These are phyloP conservation scores for Trichoderma cornu-damae DNA, from an alignment of 2,329 filamentous ascomycete genomes.

Conservation along the genomic window DNA sequence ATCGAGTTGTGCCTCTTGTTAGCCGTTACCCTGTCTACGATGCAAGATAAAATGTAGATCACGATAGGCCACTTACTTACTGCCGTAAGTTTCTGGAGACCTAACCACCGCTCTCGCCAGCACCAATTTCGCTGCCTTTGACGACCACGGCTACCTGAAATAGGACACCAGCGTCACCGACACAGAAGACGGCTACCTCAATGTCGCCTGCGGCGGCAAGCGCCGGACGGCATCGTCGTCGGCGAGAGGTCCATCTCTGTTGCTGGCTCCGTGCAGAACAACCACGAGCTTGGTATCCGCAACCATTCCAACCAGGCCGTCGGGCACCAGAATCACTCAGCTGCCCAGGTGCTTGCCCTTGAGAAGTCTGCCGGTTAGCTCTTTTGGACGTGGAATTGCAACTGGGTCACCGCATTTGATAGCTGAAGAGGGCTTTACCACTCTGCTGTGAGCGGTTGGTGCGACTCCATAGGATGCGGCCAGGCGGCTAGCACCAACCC, in stretches of 20 bases:
- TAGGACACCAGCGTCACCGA: conserved; percentile 43
- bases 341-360: conserved; percentile 51
- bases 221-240: conserved; percentile 45
- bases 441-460: conserved; percentile 25
- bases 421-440: conserved; percentile 48
- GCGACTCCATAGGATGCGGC: conserved; percentile 27
- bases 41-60: background rate
- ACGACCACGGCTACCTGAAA: conserved; percentile 57
- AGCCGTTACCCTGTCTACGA: background rate
- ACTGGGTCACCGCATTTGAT: conserved; percentile 33
- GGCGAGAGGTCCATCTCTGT: conserved; percentile 56
- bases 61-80: conserved; percentile 33
- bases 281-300: conserved; percentile 39
- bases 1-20: conserved; percentile 36
- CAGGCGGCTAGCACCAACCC: conserved; percentile 20
- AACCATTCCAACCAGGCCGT: conserved; percentile 31
- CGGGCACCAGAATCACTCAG: conserved; percentile 55
- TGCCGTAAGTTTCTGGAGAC: conserved; percentile 52
- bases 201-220: conserved; percentile 45
- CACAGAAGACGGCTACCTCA: conserved; percentile 46
- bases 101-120: conserved; percentile 42
- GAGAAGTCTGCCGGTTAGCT: conserved; percentile 52
- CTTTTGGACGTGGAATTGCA: conserved; percentile 57
- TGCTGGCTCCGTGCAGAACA: conserved; percentile 44
- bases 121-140: conserved; percentile 45